phyloP scores from a whole-genome alignment of 2,329 filamentous ascomycete genomes.

The Thielaviopsis musarum region DNA sequence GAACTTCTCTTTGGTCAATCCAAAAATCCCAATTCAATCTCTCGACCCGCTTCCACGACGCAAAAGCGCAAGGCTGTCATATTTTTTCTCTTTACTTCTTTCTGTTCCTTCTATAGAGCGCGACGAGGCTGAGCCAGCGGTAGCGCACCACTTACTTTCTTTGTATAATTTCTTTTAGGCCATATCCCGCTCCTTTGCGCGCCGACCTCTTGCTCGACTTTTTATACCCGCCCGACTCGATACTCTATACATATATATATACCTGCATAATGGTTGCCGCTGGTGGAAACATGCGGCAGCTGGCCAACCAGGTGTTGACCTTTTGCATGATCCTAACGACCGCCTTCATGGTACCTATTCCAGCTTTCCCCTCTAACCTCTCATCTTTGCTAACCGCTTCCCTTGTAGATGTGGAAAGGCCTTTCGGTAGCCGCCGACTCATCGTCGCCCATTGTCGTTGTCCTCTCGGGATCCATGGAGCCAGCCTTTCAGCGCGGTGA shows the following conservation, averaged over 20 bases:
- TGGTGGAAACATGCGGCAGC: slow-evolving; percentile 61
- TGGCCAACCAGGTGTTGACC: slow-evolving; percentile 69
- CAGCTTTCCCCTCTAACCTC: background rate
- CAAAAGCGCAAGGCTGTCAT: too few species aligned
- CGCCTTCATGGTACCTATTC: slow-evolving; percentile 58
- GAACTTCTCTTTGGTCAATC: too few species aligned
- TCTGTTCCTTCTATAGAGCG: too few species aligned
- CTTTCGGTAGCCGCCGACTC: slow-evolving; percentile 64
- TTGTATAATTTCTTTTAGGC: too few species aligned
- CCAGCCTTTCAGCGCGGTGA: slow-evolving; percentile 68
- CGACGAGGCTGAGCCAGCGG: too few species aligned
- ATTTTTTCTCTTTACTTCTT: too few species aligned
- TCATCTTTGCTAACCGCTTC: background rate
- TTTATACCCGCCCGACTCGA: background rate
- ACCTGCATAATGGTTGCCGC: slow-evolving; percentile 43
- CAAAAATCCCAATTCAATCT: too few species aligned
- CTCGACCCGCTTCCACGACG: too few species aligned
- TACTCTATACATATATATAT: background rate
- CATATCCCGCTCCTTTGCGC: too few species aligned
- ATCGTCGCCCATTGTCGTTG: slow-evolving; percentile 63
- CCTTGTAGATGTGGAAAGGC: slow-evolving; percentile 63
- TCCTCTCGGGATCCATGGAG: slow-evolving; percentile 74
- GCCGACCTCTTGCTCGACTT: background rate
- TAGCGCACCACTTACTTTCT: too few species aligned
- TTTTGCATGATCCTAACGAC: slow-evolving; percentile 81